phyloP scores from a whole-genome alignment of 129 eudicot genomes.

The Solidago caesia region DNA sequence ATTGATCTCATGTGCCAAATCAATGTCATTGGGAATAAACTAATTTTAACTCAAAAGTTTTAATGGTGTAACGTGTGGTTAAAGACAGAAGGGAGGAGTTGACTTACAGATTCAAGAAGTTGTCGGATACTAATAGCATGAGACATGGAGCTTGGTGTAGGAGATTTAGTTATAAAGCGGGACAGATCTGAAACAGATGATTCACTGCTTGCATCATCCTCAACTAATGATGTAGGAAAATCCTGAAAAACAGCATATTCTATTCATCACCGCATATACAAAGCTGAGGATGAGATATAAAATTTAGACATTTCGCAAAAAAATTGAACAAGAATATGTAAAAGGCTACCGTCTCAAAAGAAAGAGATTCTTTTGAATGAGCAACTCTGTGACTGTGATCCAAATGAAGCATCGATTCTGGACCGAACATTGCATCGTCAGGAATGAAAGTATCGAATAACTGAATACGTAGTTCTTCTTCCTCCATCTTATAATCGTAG shows the following conservation, averaged over 20 bases:
- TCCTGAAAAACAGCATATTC: slow-evolving; percentile 49
- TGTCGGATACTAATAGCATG: slow-evolving; percentile 88
- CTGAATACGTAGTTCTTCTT: slow-evolving; percentile 59
- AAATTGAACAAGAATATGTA: slow-evolving; percentile 1
- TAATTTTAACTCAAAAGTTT: slow-evolving; percentile 9
- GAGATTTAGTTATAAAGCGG: slow-evolving; percentile 57
- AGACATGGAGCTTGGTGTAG: slow-evolving; percentile 70
- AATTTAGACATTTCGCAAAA: neutral
- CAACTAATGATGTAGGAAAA: slow-evolving; percentile 55
- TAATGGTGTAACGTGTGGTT: neutral
- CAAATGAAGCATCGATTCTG: slow-evolving; percentile 57
- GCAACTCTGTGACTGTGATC: slow-evolving; percentile 52
- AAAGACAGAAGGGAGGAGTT: slow-evolving; percentile 12
- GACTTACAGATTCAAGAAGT: slow-evolving; percentile 80
- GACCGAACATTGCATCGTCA: slow-evolving; percentile 80
- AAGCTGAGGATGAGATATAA: neutral
- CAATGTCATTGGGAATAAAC: neutral
- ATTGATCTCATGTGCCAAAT: neutral
- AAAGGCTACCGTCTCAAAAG: slow-evolving; percentile 65
- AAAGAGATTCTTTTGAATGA: slow-evolving; percentile 67
- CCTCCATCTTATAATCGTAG: slow-evolving; percentile 49
- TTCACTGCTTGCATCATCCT: slow-evolving; percentile 72
- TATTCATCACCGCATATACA: neutral
- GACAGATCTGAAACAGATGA: slow-evolving; percentile 67
- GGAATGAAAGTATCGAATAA: slow-evolving; percentile 69